Evolutionary conservation across 208 protist species (phyloP).

Genomic region (Trypanosoma mega): DNA sequence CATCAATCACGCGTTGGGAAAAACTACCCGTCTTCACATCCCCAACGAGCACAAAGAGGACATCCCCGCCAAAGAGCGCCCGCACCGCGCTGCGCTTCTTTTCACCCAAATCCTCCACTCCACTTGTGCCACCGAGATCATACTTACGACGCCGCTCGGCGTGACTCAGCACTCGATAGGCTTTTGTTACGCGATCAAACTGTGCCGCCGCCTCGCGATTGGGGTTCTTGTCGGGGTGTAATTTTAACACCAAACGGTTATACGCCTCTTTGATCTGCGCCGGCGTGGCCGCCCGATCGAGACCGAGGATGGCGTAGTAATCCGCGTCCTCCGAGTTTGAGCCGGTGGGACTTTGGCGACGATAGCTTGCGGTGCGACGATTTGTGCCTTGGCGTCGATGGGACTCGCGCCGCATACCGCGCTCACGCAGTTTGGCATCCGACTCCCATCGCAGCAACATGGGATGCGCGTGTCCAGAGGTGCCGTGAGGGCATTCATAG

Average conservation of each 20-base stretch:
- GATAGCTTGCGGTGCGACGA: conserved; percentile 11
- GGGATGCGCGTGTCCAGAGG: conserved; percentile 11
- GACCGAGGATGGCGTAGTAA: conserved; percentile 78
- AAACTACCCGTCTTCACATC: conserved; percentile 77
- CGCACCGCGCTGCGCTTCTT: conserved; percentile 74
- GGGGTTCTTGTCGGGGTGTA: conserved; percentile 90
- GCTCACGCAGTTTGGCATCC: conserved; percentile 19
- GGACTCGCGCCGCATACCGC: conserved; percentile 23
- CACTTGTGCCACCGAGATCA: conserved; percentile 96
- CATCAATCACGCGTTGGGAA: conserved; percentile 78
- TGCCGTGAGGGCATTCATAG: conserved; percentile 15
- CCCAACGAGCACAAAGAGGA: conserved; percentile 41
- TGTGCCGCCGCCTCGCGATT: conserved; percentile 75
- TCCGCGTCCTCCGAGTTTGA: conserved; percentile 21
- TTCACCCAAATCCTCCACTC: conserved; percentile 87
- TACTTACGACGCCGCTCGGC: conserved; percentile 95
- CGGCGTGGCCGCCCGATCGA: conserved; percentile 53
- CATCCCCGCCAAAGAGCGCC: conserved; percentile 79
- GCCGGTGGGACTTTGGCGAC: not conserved
- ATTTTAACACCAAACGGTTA: conserved; percentile 77
- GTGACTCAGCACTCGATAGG: conserved; percentile 97
- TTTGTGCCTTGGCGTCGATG: conserved; percentile 13
- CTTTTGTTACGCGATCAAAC: conserved; percentile 92
- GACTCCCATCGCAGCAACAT: conserved; percentile 9
- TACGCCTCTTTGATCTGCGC: conserved; percentile 89